These are phyloP conservation scores for Globisporangium cederbergense DNA, from an alignment of 352 stramenopile genomes.

Conservation along the genomic window DNA sequence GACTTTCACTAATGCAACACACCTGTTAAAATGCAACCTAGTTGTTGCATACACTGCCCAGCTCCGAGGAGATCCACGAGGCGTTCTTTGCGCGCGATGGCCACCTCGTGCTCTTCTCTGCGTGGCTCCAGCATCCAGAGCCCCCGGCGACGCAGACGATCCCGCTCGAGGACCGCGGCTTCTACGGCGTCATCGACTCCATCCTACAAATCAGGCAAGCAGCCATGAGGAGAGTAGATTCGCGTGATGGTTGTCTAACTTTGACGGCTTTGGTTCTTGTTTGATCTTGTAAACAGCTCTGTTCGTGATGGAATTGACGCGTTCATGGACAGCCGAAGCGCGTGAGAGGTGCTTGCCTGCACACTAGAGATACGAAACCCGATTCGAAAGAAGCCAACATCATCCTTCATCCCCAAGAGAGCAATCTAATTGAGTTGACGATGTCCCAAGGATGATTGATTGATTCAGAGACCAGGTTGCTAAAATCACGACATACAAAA, in stretches of 20 bases:
- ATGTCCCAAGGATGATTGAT: background rate
- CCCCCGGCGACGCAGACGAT: constrained; percentile 62
- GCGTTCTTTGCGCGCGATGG: constrained; percentile 49
- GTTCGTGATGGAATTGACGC: constrained; percentile 59
- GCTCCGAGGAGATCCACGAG: constrained; percentile 21
- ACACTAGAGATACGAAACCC: background rate
- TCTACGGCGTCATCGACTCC: constrained; percentile 74
- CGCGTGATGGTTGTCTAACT: too few relatives aligned
- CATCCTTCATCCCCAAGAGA: background rate
- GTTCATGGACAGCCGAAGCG: constrained; percentile 47
- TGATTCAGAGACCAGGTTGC: background rate
- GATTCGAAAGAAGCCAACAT: background rate
- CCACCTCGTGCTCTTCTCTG: constrained; percentile 63
- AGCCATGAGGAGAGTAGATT: background rate
- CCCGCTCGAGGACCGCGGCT: constrained; percentile 60
- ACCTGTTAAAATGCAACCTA: background rate
- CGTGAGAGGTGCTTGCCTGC: background rate
- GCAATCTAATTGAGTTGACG: background rate
- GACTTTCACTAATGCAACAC: too few relatives aligned
- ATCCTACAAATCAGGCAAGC: constrained; percentile 68
- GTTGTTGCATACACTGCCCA: constrained; percentile 30
- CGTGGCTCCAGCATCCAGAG: constrained; percentile 74
- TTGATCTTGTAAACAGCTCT: constrained; percentile 22
- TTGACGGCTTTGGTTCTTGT: too few relatives aligned
- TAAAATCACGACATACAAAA: constrained; percentile 1